Conservation (phyloP, 2,329 filamentous ascomycete species). For the Aureobasidium sp. region DNA sequence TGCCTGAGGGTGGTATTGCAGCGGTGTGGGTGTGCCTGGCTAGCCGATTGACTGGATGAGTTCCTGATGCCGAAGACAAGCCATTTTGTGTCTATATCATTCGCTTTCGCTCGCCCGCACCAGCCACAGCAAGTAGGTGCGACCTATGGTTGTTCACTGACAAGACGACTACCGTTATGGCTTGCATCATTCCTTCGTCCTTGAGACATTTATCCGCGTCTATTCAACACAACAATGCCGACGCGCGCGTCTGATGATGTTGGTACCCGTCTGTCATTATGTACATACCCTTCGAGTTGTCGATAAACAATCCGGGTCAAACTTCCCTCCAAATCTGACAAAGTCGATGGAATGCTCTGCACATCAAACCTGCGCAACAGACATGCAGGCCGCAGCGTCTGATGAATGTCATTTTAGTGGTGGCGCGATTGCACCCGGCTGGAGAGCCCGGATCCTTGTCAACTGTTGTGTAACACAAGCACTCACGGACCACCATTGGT, state of each 20-base stretch:
- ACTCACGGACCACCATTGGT: not conserved
- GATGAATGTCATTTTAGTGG: slow-evolving; percentile 5
- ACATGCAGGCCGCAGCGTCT: slow-evolving; percentile 1
- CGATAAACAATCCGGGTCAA: not conserved
- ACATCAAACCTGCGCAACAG: slow-evolving; percentile 4
- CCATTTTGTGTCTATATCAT: not conserved
- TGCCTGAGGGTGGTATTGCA: not conserved
- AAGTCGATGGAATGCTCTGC: slow-evolving; percentile 6
- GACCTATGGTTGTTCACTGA: not conserved
- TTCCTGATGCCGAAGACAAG: slow-evolving; percentile 8
- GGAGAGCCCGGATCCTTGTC: not conserved
- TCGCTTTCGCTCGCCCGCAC: not conserved
- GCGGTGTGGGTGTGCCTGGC: slow-evolving; percentile 5
- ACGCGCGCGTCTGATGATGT: not conserved
- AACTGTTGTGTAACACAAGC: not conserved
- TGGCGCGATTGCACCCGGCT: slow-evolving; percentile 1
- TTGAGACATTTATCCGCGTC: not conserved
- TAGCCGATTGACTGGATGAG: slow-evolving; percentile 4
- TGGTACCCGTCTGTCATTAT: not conserved
- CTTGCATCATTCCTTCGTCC: not conserved
- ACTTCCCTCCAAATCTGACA: not conserved
- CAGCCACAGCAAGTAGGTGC: not conserved
- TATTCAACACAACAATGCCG: not conserved
- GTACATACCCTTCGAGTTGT: not conserved
- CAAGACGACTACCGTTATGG: not conserved